Conservation (phyloP, 352 stramenopile species). For the Phytophthora uliginosa region DNA sequence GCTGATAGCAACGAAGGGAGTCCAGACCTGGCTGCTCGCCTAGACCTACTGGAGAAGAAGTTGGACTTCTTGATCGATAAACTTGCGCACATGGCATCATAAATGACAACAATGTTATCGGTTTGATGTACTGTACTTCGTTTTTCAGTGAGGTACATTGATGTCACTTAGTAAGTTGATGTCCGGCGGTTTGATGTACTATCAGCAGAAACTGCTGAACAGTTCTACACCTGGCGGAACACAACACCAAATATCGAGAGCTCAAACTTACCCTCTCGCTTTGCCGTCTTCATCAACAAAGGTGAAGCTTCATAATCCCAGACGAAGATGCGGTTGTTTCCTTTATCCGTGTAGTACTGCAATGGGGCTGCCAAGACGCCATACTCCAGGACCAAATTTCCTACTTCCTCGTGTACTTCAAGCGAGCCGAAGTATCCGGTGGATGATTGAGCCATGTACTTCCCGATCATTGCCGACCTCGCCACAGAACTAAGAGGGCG, state of each 20-base stretch:
- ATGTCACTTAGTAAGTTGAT: no score
- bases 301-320: slow-evolving; percentile 36
- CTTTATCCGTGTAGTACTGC: slow-evolving; percentile 42
- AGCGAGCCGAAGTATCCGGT: slow-evolving; percentile 49
- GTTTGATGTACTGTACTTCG: no score
- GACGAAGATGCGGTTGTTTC: slow-evolving; percentile 26
- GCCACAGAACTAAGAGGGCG: slow-evolving; percentile 35
- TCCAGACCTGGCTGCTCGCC: slow-evolving; percentile 7
- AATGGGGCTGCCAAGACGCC: slow-evolving; percentile 33
- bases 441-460: slow-evolving; percentile 51
- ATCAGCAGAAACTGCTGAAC: slow-evolving; percentile 21
- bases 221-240: slow-evolving; percentile 31
- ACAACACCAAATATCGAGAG: slow-evolving; percentile 19
- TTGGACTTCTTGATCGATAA: slow-evolving; percentile 32
- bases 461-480: slow-evolving; percentile 47
- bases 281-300: slow-evolving; percentile 23
- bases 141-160: no score
- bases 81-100: neutral
- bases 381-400: slow-evolving; percentile 32
- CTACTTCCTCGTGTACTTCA: slow-evolving; percentile 34
- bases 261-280: slow-evolving; percentile 35
- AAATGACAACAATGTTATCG: neutral
- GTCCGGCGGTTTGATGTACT: no score
- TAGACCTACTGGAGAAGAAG: slow-evolving; percentile 27
- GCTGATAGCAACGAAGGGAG: neutral